Percentiles rank a stretch among this genome's conserved stretches.
Conservation (phyloP, 768 basidiomycete genomes). For the Myochromella boudieri region DNA sequence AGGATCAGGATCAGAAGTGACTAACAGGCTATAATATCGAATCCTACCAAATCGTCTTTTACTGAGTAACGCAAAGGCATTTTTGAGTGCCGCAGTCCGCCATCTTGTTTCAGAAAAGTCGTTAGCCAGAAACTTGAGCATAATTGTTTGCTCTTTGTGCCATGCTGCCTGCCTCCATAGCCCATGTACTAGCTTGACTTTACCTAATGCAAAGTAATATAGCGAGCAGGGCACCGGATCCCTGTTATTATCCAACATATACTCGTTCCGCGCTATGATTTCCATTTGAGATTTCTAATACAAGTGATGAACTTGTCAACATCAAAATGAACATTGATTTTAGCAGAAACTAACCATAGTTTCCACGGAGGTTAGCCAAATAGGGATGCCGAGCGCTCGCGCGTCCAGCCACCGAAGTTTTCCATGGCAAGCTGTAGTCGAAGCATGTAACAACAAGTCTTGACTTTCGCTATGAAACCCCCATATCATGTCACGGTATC, state of each 20-base stretch:
- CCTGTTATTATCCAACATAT: constrained; percentile 81
- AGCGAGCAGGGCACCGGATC: constrained; percentile 90
- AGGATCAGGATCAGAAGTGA: neutral
- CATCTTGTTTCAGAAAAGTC: constrained; percentile 84
- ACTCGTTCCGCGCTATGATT: constrained; percentile 87
- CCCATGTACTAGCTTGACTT: constrained; percentile 88
- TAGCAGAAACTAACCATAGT: constrained; percentile 60
- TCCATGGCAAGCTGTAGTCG: constrained; percentile 68
- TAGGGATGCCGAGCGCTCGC: constrained; percentile 76
- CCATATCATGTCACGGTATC: constrained; percentile 96
- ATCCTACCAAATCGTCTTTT: constrained; percentile 90
- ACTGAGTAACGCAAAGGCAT: constrained; percentile 88
- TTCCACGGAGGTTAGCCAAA: constrained; percentile 85
- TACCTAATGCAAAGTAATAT: constrained; percentile 93
- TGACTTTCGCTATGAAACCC: constrained; percentile 96
- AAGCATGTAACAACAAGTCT: constrained; percentile 73
- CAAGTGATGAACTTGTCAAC: constrained; percentile 3
- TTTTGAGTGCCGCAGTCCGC: constrained; percentile 93
- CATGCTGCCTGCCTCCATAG: constrained; percentile 95
- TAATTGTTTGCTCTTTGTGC: constrained; percentile 85
- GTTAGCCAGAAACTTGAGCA: constrained; percentile 91
- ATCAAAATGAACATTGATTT: neutral
- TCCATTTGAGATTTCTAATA: constrained; percentile 80
- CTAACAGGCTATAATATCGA: neutral
- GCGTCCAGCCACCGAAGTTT: constrained; percentile 94